Evolutionary conservation across 768 basidiomycete species (phyloP), one percentile per base, ranked within the genome.

Genomic region (Crucibulum laeve): DNA sequence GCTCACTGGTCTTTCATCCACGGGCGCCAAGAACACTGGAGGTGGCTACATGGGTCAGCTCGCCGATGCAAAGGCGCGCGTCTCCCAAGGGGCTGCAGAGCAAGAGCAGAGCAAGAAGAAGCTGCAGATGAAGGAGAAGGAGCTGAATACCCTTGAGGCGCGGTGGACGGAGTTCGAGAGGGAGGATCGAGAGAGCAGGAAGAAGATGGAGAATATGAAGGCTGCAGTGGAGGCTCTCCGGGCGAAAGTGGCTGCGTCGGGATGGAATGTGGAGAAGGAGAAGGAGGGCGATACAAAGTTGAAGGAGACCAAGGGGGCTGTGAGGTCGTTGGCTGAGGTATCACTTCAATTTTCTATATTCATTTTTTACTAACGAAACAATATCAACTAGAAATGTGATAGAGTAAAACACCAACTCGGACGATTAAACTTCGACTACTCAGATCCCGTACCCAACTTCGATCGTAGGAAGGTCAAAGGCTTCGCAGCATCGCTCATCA

Each of bases 41-140:
- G 91, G 93, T 2, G 96, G 96, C 0, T 98, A 97, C 62, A 86
- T 98, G 82, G 96, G 93, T 15, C 94, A 97, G 60, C 78, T 99
- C 32, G 88, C 93, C 1, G 83, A 90, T 11, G 89, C 93, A 0
- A 82, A 82, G 53, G 79, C 79, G 1, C 79, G 81, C 2, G 65
- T 86, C 0, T 82, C 91, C 0, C 85, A 89, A 42, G 85, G 83
- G 0, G 70, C 76, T 5, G 84, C 93, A 0, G 92, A 93, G 53
- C 89, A 90, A 51, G 85, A 94, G 54, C 90, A 94, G 57, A 77
- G 73, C 42, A 82, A 81, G 35, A 71, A 84, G 34, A 84, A 86
- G 59, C 76, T 96, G 28, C 76, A 65, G 2, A 84, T 92, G 74
- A 73, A 74, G 22, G 77, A 90, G 64, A 83, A 81, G 51, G 95